These are phyloP conservation scores for Chlamydomonas eustigma DNA, from an alignment of 139 green algal genomes.

Conservation along the genomic window DNA sequence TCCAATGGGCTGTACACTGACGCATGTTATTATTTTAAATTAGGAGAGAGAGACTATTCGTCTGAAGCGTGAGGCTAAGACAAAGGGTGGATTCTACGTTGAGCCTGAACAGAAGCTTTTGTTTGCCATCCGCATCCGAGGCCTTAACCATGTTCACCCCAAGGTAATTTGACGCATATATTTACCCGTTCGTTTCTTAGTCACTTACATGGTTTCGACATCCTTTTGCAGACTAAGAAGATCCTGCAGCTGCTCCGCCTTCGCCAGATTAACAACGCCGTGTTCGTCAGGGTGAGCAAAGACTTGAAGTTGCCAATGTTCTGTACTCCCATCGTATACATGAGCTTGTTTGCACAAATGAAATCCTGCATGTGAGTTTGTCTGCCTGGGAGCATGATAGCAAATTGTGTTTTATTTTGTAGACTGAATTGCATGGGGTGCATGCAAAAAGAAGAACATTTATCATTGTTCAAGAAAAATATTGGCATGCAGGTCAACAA, in stretches of 20 bases:
- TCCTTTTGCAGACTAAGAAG: constrained; percentile 82
- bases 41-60: constrained; percentile 92
- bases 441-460: no score
- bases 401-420: neutral
- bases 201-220: no score
- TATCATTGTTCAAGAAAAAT: neutral
- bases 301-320: no score
- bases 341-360: no score
- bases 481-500: constrained; percentile 85
- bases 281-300: constrained; percentile 86
- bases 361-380: neutral
- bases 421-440: no score
- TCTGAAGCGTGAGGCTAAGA: constrained; percentile 87
- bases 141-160: constrained; percentile 95
- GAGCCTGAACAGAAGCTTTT: constrained; percentile 91
- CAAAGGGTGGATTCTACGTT: constrained; percentile 90
- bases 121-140: constrained; percentile 95
- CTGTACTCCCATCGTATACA: no score
- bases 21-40: neutral
- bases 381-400: neutral
- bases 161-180: no score
- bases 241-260: constrained; percentile 98
- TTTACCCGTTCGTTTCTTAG: no score
- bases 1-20: neutral
- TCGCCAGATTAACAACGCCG: constrained; percentile 96